Base-by-base conservation (phyloP, 495 filamentous ascomycete genomes). In the Paragyromitra xinjiangensis region DNA sequence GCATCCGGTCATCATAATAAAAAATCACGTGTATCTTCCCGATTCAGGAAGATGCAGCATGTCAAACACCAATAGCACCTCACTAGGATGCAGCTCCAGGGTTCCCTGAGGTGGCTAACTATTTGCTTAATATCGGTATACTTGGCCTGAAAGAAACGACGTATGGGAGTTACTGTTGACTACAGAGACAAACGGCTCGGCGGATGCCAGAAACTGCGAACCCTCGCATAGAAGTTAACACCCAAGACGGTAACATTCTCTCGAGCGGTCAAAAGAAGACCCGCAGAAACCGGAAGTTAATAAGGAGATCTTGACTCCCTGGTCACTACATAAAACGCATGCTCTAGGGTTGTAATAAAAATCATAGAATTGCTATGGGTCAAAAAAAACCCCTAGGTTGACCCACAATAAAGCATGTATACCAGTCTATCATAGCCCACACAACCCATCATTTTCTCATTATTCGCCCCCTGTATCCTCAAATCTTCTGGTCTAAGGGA, bases 401-500 rank as follows among this genome's bases (percentile, higher is more conserved):
- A 19, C 59, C 7, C 12, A 11, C 42, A 45, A 45, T 42, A 56
- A 12, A 56, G 4, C 22, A 24, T 56, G n/a, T 55, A 56, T n/a
- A 16, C 45, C 44, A 19, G n/a, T 26, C 39, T 29, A 64, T 45
- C 29, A 42, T 68, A 34, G 16, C 26, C 19, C 34, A 55, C 40
- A 26, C 19, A 29, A 22, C 16, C 69, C n/a, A 37, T 29, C 40
- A 4, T 73, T 6, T 58, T 48, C 39, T 50, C 51, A 73, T 58
- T 59, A 59, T 61, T 16, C 39, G 50, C 16, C 24, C 53, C 59
- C 39, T n/a, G 39, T 16, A 55, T 55, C 48, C 50, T 58, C 51
- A 3, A 59, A 44, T 53, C 24, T 24, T 29, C 45, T 7, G 53
- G 42, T 76, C 73, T 71, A 61, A 55, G 24, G 39, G 56, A 71